These are phyloP conservation scores for Penicillium crystallinum DNA, from an alignment of 495 filamentous ascomycete genomes.

Conservation along the genomic window DNA sequence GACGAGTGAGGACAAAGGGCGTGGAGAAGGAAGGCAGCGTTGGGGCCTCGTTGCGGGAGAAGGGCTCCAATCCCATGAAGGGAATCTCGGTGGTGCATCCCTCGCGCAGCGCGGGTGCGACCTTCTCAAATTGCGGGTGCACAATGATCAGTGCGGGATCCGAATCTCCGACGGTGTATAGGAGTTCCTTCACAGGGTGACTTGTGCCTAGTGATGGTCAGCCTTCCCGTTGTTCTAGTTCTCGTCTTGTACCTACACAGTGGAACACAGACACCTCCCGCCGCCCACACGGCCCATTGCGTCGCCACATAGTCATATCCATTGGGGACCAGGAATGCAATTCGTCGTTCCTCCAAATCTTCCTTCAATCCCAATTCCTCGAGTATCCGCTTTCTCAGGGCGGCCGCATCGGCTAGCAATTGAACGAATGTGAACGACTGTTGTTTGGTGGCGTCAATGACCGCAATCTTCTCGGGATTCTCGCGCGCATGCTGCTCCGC, in stretches of 20 bases:
- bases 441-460: slow-evolving; percentile 68
- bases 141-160: slow-evolving; percentile 40
- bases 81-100: slow-evolving; percentile 20
- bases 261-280: slow-evolving; percentile 40
- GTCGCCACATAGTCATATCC: slow-evolving; percentile 90
- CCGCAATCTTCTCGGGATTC: slow-evolving; percentile 61
- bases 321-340: slow-evolving; percentile 82
- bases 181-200: slow-evolving; percentile 38
- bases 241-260: slow-evolving; percentile 27
- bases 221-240: neutral
- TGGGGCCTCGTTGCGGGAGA: slow-evolving; percentile 16
- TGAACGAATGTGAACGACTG: slow-evolving; percentile 73
- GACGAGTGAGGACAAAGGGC: slow-evolving; percentile 23
- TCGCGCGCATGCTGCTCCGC: slow-evolving; percentile 46
- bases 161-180: slow-evolving; percentile 41
- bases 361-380: slow-evolving; percentile 36
- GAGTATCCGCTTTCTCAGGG: slow-evolving; percentile 57
- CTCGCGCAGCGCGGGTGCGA: slow-evolving; percentile 28
- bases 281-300: slow-evolving; percentile 41
- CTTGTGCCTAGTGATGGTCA: slow-evolving; percentile 35
- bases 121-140: slow-evolving; percentile 35
- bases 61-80: slow-evolving; percentile 33
- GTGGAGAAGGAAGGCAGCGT: slow-evolving; percentile 31
- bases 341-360: slow-evolving; percentile 65
- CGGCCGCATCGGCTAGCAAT: slow-evolving; percentile 68